phyloP scores from a whole-genome alignment of 108 stramenopile genomes.

The Nitzschia palea region DNA sequence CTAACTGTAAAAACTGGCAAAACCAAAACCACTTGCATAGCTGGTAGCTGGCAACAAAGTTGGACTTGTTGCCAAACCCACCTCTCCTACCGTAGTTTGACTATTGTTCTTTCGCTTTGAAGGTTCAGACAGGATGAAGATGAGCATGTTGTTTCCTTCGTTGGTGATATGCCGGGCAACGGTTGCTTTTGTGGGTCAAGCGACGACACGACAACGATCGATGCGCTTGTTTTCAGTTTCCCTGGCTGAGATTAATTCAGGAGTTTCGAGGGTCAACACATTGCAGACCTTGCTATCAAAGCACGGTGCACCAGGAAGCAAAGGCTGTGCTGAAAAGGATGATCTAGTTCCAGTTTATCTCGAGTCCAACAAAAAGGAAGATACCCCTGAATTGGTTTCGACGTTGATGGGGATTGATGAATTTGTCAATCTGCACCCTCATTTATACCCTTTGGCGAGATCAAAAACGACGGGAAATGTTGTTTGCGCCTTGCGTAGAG shows the following conservation, averaged over 20 bases:
- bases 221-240: constrained; percentile 29
- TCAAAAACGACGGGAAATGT: constrained; percentile 57
- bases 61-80: no score
- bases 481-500: constrained; percentile 72
- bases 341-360: constrained; percentile 55
- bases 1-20: no score
- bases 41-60: no score
- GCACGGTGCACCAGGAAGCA: constrained; percentile 80
- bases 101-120: no score
- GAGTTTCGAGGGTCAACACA: constrained; percentile 66
- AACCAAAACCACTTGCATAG: no score
- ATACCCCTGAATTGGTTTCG: constrained; percentile 29
- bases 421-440: constrained; percentile 66
- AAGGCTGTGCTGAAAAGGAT: constrained; percentile 44
- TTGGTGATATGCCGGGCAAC: not conserved
- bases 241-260: constrained; percentile 19
- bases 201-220: not conserved
- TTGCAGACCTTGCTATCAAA: constrained; percentile 62
- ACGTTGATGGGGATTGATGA: constrained; percentile 29
- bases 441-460: constrained; percentile 64
- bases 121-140: constrained; percentile 13
- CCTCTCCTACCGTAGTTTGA: no score
- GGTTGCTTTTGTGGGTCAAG: not conserved
- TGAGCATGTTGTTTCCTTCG: constrained; percentile 7
- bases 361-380: not conserved